A percentile compares a stretch with the other conserved stretches of the same genome.
Evolutionary conservation across 2,329 filamentous ascomycete species (phyloP).

Genomic region (Orbilia brochopaga): DNA sequence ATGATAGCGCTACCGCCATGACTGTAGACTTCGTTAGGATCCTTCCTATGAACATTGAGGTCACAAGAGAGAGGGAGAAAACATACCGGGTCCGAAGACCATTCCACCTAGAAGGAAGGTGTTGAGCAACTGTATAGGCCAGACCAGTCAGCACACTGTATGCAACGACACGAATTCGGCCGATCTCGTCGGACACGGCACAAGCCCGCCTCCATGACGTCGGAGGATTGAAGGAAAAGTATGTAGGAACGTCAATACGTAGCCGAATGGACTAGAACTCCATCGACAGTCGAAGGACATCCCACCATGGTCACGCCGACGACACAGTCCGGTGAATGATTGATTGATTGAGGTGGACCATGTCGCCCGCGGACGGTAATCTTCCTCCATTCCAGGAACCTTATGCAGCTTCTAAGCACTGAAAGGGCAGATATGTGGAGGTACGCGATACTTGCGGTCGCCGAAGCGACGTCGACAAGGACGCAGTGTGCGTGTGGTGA

Average conservation of each 20-base stretch:
- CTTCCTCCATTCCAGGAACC: conserved; percentile 52
- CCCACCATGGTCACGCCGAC: conserved; percentile 49
- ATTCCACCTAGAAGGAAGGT: conserved; percentile 32
- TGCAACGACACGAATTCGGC: neutral
- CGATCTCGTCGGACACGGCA: conserved; percentile 8
- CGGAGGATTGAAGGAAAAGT: conserved; percentile 1
- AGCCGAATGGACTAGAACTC: too few relatives aligned
- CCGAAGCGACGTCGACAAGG: neutral
- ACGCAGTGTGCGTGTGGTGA: too few relatives aligned
- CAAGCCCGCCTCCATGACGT: neutral
- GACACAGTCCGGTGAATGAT: conserved; percentile 42
- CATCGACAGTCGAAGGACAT: too few relatives aligned
- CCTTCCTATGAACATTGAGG: neutral
- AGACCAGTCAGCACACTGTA: conserved; percentile 11
- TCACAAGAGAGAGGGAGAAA: neutral
- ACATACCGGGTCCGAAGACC: conserved; percentile 29
- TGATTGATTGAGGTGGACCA: conserved; percentile 39
- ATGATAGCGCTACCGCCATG: conserved; percentile 39
- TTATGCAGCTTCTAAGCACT: conserved; percentile 52
- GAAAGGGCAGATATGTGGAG: conserved; percentile 52
- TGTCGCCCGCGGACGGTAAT: conserved; percentile 40
- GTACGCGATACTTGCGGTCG: conserved; percentile 1
- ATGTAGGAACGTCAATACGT: conserved; percentile 47
- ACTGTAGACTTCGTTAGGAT: neutral
- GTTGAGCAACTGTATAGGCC: conserved; percentile 29